Base-by-base conservation (phyloP, 2,329 filamentous ascomycete species). In the Epichloe glyceriae region DNA sequence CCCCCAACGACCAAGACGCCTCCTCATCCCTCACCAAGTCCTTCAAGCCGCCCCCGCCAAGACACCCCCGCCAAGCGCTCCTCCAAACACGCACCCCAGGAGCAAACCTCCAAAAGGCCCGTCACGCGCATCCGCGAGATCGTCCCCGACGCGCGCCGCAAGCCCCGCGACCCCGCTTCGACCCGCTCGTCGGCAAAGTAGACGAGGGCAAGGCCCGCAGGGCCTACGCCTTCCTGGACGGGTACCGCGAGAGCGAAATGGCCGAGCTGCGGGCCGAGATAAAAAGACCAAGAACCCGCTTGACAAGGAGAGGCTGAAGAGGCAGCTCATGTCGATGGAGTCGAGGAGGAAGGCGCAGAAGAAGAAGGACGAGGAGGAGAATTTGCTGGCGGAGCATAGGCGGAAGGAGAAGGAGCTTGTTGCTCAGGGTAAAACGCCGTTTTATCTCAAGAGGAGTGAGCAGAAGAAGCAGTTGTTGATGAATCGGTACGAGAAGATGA, bases 381-480 rank as follows among this genome's bases (percentile, higher is more conserved):
- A 80, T 52, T 70, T 97, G 41, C 61, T 91, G 50, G 74, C 80
- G 43, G 82, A 85, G 66, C 90, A 97, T 70, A 80, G 85, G 62
- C 79, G 79, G 69, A 76, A 82, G 65, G 93, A 98, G 74, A 89
- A 88, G 70, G 85, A 90, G 65, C 71, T 86, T 54, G 82, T 97
- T 48, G 82, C 82, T 60, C 80, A 94, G 70, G 93, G 93, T 54
- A 96, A 96, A 80, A 81, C 78, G 64, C 91, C 93, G 0, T 98
- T 89, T 70, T 97, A 88, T 68, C 72, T 97, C 60, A 98, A 98
- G 79, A 84, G 83, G 72, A 82, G 83, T 62, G 91, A 96, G 70
- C 80, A 93, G 73, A 95, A 93, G 82, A 88, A 91, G 74, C 74
- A 84, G 67, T 74, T 89, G 51, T 72, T 96, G 55, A 73, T 86